Conservation (phyloP, 2,329 filamentous ascomycete genomes). For the Venturia carpophila region DNA sequence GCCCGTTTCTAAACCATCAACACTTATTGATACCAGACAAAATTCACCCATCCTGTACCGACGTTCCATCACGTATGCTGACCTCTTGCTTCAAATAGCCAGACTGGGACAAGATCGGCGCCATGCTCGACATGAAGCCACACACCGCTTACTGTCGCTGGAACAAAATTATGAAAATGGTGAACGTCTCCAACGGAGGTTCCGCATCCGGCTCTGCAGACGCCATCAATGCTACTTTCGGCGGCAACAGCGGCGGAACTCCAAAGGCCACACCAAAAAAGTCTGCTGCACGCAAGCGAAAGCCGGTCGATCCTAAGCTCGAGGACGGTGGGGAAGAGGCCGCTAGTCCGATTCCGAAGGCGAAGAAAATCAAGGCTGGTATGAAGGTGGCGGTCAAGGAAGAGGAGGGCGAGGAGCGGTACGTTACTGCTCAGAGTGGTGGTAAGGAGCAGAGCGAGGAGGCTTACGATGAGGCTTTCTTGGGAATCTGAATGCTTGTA, state of each 20-base stretch:
- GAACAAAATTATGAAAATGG: conserved; percentile 2
- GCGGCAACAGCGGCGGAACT: neutral
- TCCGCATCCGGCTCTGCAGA: neutral
- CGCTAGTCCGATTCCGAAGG: neutral
- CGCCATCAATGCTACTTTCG: neutral
- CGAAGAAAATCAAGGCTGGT: conserved; percentile 4
- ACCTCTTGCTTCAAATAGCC: neutral
- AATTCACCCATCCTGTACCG: neutral
- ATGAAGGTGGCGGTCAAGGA: conserved; percentile 5
- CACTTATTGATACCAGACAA: neutral
- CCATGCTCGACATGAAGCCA: conserved; percentile 2
- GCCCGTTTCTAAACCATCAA: neutral
- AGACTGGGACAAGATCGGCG: conserved; percentile 6
- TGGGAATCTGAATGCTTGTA: neutral
- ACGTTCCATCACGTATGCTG: neutral
- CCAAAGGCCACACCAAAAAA: neutral
- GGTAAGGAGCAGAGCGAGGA: neutral
- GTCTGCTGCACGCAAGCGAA: neutral
- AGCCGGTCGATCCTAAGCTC: neutral
- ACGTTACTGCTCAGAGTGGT: neutral
- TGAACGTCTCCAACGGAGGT: neutral
- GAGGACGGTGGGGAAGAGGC: neutral
- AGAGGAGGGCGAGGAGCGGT: neutral
- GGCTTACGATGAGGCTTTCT: neutral
- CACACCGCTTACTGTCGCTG: conserved; percentile 18